phyloP scores from a whole-genome alignment of 2,329 filamentous ascomycete species.

The Ophiostoma himal-ulmi region DNA sequence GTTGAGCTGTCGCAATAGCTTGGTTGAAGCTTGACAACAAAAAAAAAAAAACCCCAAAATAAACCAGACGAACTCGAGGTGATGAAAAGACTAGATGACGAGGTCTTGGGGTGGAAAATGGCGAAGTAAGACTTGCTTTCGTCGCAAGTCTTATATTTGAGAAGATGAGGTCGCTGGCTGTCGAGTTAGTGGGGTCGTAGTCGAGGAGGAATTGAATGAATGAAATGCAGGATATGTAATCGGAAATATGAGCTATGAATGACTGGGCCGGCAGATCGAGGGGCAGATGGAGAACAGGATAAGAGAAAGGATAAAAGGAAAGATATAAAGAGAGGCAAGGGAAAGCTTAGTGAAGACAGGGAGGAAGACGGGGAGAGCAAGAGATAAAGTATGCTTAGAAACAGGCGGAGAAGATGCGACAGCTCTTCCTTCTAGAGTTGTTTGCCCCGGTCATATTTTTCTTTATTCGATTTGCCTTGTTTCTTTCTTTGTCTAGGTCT shows the following conservation, averaged over 20 bases:
- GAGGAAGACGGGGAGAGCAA: constrained; percentile 15
- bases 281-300: not conserved
- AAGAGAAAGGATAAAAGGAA: not conserved
- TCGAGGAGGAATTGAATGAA: not conserved
- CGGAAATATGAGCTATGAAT: not conserved
- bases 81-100: not conserved
- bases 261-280: constrained; percentile 2
- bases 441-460: not conserved
- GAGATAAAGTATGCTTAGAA: not conserved
- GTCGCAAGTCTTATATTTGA: too few species aligned
- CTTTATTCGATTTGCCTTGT: constrained; percentile 9
- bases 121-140: too few species aligned
- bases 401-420: constrained; percentile 11
- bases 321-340: constrained; percentile 13
- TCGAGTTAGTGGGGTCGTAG: not conserved
- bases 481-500: constrained; percentile 7
- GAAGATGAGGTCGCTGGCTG: not conserved
- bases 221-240: not conserved
- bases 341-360: constrained; percentile 25
- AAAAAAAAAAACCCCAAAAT: too few species aligned
- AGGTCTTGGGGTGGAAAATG: too few species aligned
- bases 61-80: too few species aligned
- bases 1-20: not conserved
- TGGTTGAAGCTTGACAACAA: not conserved
- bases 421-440: not conserved